A percentile compares a stretch with the other conserved stretches of the same genome.
Evolutionary conservation across 1,284 basidiomycete genomes (phyloP).

Genomic region (Ustilago tritici): DNA sequence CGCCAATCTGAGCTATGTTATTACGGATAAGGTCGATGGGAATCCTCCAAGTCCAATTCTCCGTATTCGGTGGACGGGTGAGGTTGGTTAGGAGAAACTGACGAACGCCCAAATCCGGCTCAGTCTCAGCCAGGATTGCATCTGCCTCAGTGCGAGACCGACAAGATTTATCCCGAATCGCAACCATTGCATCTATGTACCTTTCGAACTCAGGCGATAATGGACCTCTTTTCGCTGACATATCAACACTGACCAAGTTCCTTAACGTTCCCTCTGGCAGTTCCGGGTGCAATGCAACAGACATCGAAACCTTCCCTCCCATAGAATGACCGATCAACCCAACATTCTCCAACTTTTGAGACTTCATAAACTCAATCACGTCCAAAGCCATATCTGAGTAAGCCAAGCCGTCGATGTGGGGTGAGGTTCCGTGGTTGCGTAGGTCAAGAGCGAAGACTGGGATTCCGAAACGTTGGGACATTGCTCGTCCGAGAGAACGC

Average conservation of each 20-base stretch:
- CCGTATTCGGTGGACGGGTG: conserved; percentile 68
- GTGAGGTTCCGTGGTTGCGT: conserved; percentile 84
- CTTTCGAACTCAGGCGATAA: conserved; percentile 75
- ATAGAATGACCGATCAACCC: conserved; percentile 86
- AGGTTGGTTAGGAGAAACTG: conserved; percentile 88
- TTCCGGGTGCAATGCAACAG: conserved; percentile 77
- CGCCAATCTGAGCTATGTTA: conserved; percentile 78
- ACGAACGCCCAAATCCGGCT: conserved; percentile 77
- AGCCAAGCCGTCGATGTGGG: conserved; percentile 78
- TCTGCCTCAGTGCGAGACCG: conserved; percentile 77
- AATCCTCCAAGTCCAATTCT: conserved; percentile 76
- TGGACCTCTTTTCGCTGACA: conserved; percentile 77
- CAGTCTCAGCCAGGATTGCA: conserved; percentile 76
- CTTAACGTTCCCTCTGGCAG: conserved; percentile 71
- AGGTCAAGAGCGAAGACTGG: conserved; percentile 84
- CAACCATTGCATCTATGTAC: conserved; percentile 80
- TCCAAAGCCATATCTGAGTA: conserved; percentile 80
- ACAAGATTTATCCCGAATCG: conserved; percentile 75
- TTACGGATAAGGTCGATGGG: conserved; percentile 78
- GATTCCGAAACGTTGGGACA: conserved; percentile 74
- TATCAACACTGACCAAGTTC: conserved; percentile 82
- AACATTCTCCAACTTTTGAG: conserved; percentile 72
- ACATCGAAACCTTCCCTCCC: conserved; percentile 89
- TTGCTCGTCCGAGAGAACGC: conserved; percentile 78
- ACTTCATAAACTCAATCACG: conserved; percentile 74